Conservation (phyloP, 306 rosid species). For the Prunus dulcis region DNA sequence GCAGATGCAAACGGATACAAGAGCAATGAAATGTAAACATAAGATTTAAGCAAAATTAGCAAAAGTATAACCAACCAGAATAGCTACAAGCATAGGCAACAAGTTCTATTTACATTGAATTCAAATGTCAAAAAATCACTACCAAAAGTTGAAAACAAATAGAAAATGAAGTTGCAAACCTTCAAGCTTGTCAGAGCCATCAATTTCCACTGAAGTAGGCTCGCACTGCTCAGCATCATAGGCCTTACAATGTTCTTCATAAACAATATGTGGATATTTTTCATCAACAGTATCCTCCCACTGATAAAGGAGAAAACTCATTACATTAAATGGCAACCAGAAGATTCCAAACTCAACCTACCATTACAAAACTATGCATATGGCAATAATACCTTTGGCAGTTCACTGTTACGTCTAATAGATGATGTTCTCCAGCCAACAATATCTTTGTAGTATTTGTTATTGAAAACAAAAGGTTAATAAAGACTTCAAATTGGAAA, state of each 20-base stretch:
- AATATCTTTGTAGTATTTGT: slow-evolving; percentile 53
- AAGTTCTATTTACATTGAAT: background rate
- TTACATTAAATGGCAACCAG: slow-evolving; percentile 14
- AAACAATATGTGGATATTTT: slow-evolving; percentile 87
- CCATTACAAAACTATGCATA: slow-evolving; percentile 15
- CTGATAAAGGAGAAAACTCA: slow-evolving; percentile 38
- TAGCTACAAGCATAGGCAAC: background rate
- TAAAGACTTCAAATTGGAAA: slow-evolving; percentile 4
- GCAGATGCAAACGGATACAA: background rate
- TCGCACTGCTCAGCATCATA: slow-evolving; percentile 64
- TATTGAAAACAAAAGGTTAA: slow-evolving; percentile 34
- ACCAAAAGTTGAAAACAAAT: background rate
- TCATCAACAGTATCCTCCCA: slow-evolving; percentile 79
- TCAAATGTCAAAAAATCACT: background rate
- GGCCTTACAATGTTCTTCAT: slow-evolving; percentile 92
- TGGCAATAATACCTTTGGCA: slow-evolving; percentile 66
- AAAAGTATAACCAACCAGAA: background rate
- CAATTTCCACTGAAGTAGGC: slow-evolving; percentile 29
- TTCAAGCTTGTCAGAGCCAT: slow-evolving; percentile 67
- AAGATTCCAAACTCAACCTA: slow-evolving; percentile 17
- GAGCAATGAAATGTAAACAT: background rate
- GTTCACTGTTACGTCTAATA: slow-evolving; percentile 73
- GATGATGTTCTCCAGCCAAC: slow-evolving; percentile 99
- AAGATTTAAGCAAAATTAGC: background rate
- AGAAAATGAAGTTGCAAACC: slow-evolving; percentile 40